Base-by-base conservation (phyloP, 2,329 filamentous ascomycete genomes). In the Claviceps lovelessii region DNA sequence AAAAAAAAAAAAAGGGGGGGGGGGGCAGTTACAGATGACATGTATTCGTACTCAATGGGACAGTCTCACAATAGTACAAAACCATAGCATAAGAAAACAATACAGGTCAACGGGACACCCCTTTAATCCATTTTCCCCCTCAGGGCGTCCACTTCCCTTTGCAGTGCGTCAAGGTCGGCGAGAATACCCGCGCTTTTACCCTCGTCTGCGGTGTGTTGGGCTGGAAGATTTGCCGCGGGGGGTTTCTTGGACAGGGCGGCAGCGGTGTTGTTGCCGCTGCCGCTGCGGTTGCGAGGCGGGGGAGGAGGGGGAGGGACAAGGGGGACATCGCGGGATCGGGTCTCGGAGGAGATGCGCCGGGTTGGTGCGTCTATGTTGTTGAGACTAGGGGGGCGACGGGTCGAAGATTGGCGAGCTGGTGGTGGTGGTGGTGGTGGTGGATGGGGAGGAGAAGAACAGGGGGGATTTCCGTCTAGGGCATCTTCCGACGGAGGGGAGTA, bases 111-210 rank as follows among this genome's bases (percentile, higher is more conserved):
- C 3, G 23, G 2, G 23, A 44, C 41, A 3, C 42, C 33, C 66
- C 60, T 67, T 33, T 15, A 48, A 2, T 57, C 57, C 48, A 67
- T 41, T 60, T 68, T 65, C 23, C 68, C 69, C 53, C 69, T 63
- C 48, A 85, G 63, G 4, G 80, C 85, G 68, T 91, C 86, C 44
- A 91, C 86, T 63, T 91, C 87, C 63, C 78, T 78, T 68, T 88
- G 86, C 58, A 91, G 68, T 28, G 82, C 81, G 49, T 80, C 78
- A 54, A 91, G 68, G 65, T 90, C 85, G 1, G 85, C 85, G 60
- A 91, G 68, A 56, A 90, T 88, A 63, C 86, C 79, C 46, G 71
- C 59, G 55, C 72, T 64, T 63, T 73, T 64, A 61, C 69, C 65
- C 19, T 61, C 17, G 7, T 5, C 11, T 13, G 53, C 9, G 9